Evolutionary conservation across 2,329 filamentous ascomycete species (phyloP).

Genomic region (Penicillium brasilianum): DNA sequence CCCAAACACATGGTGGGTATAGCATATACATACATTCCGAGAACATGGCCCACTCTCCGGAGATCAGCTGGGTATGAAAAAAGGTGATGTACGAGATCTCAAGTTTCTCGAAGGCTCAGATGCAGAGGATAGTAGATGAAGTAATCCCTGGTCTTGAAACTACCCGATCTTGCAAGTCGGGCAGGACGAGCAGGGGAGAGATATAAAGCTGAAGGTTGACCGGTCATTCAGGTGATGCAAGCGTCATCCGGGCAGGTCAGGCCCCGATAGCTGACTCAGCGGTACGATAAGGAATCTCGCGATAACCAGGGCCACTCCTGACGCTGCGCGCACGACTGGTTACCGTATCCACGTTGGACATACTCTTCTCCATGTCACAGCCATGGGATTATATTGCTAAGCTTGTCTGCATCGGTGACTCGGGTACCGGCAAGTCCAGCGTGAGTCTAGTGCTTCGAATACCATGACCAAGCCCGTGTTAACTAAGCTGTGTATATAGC

Average conservation of each 20-base stretch:
- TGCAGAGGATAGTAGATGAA: background rate
- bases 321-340: slow-evolving; percentile 6
- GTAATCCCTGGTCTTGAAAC: background rate
- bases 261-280: slow-evolving; percentile 45
- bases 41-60: slow-evolving; percentile 64
- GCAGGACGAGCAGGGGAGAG: background rate
- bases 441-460: slow-evolving; percentile 45
- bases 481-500: slow-evolving; percentile 53
- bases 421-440: slow-evolving; percentile 90
- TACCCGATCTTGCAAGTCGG: slow-evolving; percentile 5
- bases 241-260: slow-evolving; percentile 46
- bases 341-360: slow-evolving; percentile 2
- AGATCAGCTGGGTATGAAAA: slow-evolving; percentile 18
- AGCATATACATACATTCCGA: slow-evolving; percentile 76
- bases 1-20: slow-evolving; percentile 3
- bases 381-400: slow-evolving; percentile 99
- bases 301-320: slow-evolving; percentile 22
- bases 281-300: background rate
- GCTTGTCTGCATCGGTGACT: slow-evolving; percentile 96
- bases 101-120: background rate
- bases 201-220: slow-evolving; percentile 13
- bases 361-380: slow-evolving; percentile 49
- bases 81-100: background rate
- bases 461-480: background rate
- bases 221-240: slow-evolving; percentile 30